A percentile compares a stretch with the other conserved stretches of the same genome.
phyloP scores from a whole-genome alignment of 495 filamentous ascomycete species.

The Sordaria brevicollis region DNA sequence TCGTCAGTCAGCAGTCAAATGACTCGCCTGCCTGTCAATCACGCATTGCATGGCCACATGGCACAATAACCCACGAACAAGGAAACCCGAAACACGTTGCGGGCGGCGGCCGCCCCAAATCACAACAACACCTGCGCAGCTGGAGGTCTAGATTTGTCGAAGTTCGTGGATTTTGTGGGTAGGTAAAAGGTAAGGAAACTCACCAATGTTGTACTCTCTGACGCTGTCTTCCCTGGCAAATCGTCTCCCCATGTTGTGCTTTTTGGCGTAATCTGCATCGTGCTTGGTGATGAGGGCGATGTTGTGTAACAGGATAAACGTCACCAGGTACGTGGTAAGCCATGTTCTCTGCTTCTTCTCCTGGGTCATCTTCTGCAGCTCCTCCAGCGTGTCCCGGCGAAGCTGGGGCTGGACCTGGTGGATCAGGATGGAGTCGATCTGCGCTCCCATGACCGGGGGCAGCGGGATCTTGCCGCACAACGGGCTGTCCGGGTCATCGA shows the following conservation, averaged over 20 bases:
- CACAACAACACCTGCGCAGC: neutral
- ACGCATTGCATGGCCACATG: neutral
- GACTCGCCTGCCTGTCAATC: neutral
- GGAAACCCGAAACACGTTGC: neutral
- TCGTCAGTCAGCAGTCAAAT: neutral
- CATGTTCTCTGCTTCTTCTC: slow-evolving; percentile 45
- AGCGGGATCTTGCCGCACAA: slow-evolving; percentile 42
- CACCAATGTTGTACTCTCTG: slow-evolving; percentile 40
- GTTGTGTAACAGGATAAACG: slow-evolving; percentile 49
- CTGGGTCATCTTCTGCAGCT: slow-evolving; percentile 45
- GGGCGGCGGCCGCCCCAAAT: neutral
- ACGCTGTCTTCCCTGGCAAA: slow-evolving; percentile 41
- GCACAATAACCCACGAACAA: neutral
- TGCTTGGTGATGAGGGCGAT: slow-evolving; percentile 46
- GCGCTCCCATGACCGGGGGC: slow-evolving; percentile 50
- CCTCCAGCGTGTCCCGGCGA: slow-evolving; percentile 43
- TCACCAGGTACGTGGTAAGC: slow-evolving; percentile 47
- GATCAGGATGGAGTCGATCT: slow-evolving; percentile 47
- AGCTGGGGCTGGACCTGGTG: slow-evolving; percentile 45
- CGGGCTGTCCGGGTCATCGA: slow-evolving; percentile 39
- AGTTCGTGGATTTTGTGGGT: neutral
- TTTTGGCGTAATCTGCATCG: slow-evolving; percentile 44
- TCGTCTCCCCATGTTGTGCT: slow-evolving; percentile 40
- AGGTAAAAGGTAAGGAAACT: slow-evolving; percentile 15
- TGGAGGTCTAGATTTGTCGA: neutral